Conservation (phyloP, 1,139 yeast species). For the Maudiozyma humilis region DNA sequence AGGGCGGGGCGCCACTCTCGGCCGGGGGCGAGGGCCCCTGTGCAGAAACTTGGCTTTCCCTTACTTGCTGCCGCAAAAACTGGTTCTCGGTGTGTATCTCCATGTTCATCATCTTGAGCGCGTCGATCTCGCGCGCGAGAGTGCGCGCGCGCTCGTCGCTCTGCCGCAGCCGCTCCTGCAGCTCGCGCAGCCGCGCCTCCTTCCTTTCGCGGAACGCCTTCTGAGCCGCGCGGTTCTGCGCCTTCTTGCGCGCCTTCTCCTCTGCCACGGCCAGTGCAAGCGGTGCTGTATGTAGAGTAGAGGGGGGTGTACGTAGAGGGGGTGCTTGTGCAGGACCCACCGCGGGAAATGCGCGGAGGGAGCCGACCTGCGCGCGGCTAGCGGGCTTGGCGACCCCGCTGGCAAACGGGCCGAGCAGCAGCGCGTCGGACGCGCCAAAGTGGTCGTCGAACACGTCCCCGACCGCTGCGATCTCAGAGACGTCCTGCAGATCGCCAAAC, state of each 20-base stretch:
- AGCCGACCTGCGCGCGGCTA: not conserved
- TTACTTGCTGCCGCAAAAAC: conserved; percentile 8
- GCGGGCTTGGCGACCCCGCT: not conserved
- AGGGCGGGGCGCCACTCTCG: conserved; percentile 1
- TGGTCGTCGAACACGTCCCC: no score
- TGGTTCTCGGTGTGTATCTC: conserved; percentile 31
- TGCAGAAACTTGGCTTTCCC: no score
- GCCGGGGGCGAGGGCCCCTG: not conserved
- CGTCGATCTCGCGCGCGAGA: conserved; percentile 47
- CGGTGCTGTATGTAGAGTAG: no score
- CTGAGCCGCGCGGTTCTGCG: conserved; percentile 86
- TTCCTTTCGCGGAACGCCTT: conserved; percentile 83
- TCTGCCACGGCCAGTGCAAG: no score
- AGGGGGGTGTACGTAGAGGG: no score
- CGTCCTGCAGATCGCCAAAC: no score
- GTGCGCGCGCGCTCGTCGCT: conserved; percentile 54
- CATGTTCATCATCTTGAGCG: conserved; percentile 43
- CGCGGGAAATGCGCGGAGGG: not conserved
- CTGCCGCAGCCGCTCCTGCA: conserved; percentile 50
- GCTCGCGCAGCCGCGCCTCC: conserved; percentile 62
- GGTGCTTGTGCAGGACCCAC: no score
- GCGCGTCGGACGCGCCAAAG: no score
- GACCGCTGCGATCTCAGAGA: no score
- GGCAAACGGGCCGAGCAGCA: no score
- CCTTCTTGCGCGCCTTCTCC: conserved; percentile 48